Base-by-base conservation (phyloP, 2,329 filamentous ascomycete species). In the Diaporthe caulivora region DNA sequence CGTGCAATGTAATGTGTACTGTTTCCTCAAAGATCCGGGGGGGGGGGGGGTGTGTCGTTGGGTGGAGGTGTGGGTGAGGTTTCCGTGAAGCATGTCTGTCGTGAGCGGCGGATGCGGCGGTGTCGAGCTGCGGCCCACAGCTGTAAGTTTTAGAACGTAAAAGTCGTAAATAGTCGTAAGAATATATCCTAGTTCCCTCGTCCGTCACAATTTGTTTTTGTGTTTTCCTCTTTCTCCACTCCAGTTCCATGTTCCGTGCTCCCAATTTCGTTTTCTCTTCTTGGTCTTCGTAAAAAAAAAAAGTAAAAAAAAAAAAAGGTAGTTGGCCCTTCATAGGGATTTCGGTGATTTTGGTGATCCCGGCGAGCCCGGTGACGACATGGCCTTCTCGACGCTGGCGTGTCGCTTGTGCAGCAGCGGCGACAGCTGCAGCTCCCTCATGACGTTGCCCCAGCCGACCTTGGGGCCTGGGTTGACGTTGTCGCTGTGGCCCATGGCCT, bases 401-500 rank as follows among this genome's bases (percentile, higher is more conserved):
- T 90, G 90, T 21, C 91, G 86, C 77, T 90, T 88, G 65, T 90
- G 89, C 84, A 92, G 86, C 72, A 87, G 80, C 2, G 90, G 91
- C 31, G 89, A 91, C 71, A 83, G 87, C 79, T 92, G 90, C 65
- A 92, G 82, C 78, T 92, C 91, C 70, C 89, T 84, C 29, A 92
- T 88, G 8, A 92, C 90, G 34, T 90, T 89, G 26, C 88, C 88
- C 91, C 91, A 92, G 34, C 90, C 89, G 75, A 83, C 82, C 70
- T 87, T 86, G 68, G 90, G 88, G 26, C 82, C 83, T 51, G 82
- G 82, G 57, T 84, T 83, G 44, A 86, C 84, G 70, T 89, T 86
- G 67, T 89, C 86, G 75, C 84, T 85, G 76, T 89, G 87, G 11
- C 88, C 87, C 75, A 89, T 86, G 10, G 87, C 82, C 76, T 87